phyloP scores from a whole-genome alignment of 352 stramenopile genomes.

The Phytophthora lateralis region DNA sequence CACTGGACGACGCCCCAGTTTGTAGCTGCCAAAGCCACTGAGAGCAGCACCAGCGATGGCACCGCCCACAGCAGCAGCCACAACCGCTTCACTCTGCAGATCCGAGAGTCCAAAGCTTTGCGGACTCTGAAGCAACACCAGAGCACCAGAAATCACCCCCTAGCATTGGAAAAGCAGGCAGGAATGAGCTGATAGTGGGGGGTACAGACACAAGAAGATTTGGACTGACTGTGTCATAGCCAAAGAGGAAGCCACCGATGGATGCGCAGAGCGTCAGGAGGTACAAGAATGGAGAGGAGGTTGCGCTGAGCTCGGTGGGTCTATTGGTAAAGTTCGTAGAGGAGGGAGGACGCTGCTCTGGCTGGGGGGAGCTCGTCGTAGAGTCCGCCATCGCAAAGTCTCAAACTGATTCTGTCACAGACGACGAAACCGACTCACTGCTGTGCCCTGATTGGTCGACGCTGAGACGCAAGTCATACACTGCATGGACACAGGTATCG shows the following conservation, averaged over 20 bases:
- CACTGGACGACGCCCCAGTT: constrained; percentile 59
- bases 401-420: constrained; percentile 21
- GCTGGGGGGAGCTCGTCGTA: constrained; percentile 1
- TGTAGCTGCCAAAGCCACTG: constrained; percentile 65
- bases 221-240: constrained; percentile 77
- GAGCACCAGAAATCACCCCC: constrained; percentile 78
- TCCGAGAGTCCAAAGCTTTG: constrained; percentile 60
- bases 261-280: constrained; percentile 73
- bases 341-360: constrained; percentile 1
- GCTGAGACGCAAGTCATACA: too few species aligned
- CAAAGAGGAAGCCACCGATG: constrained; percentile 84
- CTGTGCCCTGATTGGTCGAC: constrained; percentile 21
- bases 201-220: constrained; percentile 20
- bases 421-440: constrained; percentile 27
- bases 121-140: constrained; percentile 73
- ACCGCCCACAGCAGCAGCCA: constrained; percentile 75
- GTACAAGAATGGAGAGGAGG: constrained; percentile 47
- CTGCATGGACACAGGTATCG: too few species aligned
- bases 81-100: constrained; percentile 68
- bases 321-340: constrained; percentile 9
- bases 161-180: constrained; percentile 17
- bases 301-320: constrained; percentile 3
- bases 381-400: constrained; percentile 16
- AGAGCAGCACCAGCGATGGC: constrained; percentile 66
- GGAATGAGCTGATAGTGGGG: neutral